phyloP scores from a whole-genome alignment of 208 protist species.

The Leishmania tarentolae region DNA sequence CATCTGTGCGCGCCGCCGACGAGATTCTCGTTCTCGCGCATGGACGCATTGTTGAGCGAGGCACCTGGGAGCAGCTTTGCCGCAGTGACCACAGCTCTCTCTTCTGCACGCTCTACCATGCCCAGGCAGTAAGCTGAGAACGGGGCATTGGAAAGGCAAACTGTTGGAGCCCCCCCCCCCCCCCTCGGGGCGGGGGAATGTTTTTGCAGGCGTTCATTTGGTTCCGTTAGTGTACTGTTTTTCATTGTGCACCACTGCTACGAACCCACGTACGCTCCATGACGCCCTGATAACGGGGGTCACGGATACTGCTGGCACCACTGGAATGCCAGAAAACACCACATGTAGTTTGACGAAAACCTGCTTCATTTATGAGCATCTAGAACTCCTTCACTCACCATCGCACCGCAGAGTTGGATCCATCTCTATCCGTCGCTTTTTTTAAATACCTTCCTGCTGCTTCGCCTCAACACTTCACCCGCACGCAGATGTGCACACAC shows the following conservation, averaged over 20 bases:
- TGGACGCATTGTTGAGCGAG: slow-evolving; percentile 56
- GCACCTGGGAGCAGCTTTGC: slow-evolving; percentile 57
- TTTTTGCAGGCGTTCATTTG: neutral
- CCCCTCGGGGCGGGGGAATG: too few relatives aligned
- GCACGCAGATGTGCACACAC: neutral
- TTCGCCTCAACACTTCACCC: neutral
- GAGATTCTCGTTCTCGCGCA: slow-evolving; percentile 65
- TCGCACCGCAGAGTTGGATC: neutral
- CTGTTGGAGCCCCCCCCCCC: neutral
- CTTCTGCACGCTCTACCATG: slow-evolving; percentile 31
- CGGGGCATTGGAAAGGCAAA: neutral
- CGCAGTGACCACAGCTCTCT: slow-evolving; percentile 2
- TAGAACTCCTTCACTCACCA: neutral
- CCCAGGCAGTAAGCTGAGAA: neutral
- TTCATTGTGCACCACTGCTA: neutral
- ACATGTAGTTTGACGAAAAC: neutral
- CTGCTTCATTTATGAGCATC: neutral
- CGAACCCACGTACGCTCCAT: neutral
- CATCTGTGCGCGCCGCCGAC: slow-evolving; percentile 50
- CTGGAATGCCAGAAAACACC: neutral
- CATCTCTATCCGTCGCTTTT: neutral
- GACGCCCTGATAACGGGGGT: neutral
- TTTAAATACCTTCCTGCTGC: too few relatives aligned
- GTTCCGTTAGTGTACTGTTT: neutral
- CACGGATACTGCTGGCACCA: neutral